A percentile compares a stretch with the other conserved stretches of the same genome.
Evolutionary conservation across 2,329 filamentous ascomycete species (phyloP).

Genomic region (Aschersonia sp.): DNA sequence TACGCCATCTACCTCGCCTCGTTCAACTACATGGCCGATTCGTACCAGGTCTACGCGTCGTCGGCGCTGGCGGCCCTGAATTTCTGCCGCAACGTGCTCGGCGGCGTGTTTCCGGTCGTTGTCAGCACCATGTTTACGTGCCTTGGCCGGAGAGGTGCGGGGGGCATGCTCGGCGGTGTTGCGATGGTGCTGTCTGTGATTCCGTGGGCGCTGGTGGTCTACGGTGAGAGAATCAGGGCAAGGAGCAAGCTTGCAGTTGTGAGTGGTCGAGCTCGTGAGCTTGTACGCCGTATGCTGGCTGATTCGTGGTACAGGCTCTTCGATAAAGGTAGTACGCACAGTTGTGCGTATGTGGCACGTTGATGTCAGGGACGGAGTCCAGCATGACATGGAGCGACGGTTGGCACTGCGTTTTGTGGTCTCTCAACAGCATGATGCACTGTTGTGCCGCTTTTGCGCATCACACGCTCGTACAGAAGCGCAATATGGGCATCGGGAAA

Average conservation of each 20-base stretch:
- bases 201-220: slow-evolving; percentile 78
- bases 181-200: slow-evolving; percentile 56
- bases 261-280: slow-evolving; percentile 9
- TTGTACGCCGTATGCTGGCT: neutral
- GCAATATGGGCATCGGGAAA: too few relatives aligned
- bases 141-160: slow-evolving; percentile 57
- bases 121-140: slow-evolving; percentile 59
- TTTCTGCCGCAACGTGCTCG: slow-evolving; percentile 74
- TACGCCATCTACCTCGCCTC: slow-evolving; percentile 76
- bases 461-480: too few relatives aligned
- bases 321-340: neutral
- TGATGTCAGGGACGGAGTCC: too few relatives aligned
- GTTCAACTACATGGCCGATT: slow-evolving; percentile 87
- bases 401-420: too few relatives aligned
- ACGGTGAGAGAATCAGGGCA: slow-evolving; percentile 59
- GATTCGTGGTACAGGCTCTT: neutral
- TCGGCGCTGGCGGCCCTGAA: slow-evolving; percentile 78
- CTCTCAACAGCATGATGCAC: too few relatives aligned
- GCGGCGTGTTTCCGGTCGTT: slow-evolving; percentile 67
- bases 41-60: slow-evolving; percentile 72
- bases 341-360: too few relatives aligned
- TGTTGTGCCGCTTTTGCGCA: too few relatives aligned
- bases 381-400: too few relatives aligned
- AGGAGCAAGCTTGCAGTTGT: slow-evolving; percentile 64
- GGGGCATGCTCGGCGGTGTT: slow-evolving; percentile 63